Evolutionary conservation across 2,329 filamentous ascomycete genomes (phyloP), one percentile per base, ranked within the genome.

Genomic region (Teratosphaeria gauchensis): DNA sequence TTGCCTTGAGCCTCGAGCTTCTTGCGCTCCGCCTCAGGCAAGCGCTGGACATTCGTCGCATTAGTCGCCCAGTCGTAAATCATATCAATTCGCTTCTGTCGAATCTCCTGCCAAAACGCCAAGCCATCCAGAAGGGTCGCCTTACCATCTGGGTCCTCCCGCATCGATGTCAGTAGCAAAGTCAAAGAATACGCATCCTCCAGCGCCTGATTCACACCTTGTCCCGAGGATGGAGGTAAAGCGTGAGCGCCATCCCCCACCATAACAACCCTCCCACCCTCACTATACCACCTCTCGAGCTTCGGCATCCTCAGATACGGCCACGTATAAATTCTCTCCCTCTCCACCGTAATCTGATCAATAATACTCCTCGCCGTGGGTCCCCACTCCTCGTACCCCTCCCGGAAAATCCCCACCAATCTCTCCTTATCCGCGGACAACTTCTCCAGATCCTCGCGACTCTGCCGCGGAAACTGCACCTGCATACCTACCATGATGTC

Each of bases 191-290:
- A 77, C 0, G 74, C 75, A 68, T 84, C 82, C 65, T 84, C 82
- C 11, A 84, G 65, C 0, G 79, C 82, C 67, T 83, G 81, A 3
- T 76, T 79, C 0, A 78, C 76, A 0, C 82, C 82, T 66, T 84
- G 82, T 1, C 81, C 81, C 12, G 12, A 32, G 16, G 24, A 78
- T 0, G 82, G 76, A 1, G 79, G 77, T 58, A 84, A 71, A 0
- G 81, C 80, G 68, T 84, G 82, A 0, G 80, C 81, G 1, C 81
- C 81, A 66, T 84, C 82, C 3, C 82, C 82, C 2, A 84, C 69
- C 1, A 85, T 69, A 4, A 84, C 73, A 2, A 82, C 74, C 0
- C 79, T 73, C 9, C 77, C 70, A 5, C 72, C 68, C 42, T 62
- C 56, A 55, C 61, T 64, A 21, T 74, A 72, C 80, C 80, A 82